A percentile compares a stretch with the other conserved stretches of the same genome.
phyloP scores from a whole-genome alignment of 768 basidiomycete species.

The Xerocomellus intermedius region DNA sequence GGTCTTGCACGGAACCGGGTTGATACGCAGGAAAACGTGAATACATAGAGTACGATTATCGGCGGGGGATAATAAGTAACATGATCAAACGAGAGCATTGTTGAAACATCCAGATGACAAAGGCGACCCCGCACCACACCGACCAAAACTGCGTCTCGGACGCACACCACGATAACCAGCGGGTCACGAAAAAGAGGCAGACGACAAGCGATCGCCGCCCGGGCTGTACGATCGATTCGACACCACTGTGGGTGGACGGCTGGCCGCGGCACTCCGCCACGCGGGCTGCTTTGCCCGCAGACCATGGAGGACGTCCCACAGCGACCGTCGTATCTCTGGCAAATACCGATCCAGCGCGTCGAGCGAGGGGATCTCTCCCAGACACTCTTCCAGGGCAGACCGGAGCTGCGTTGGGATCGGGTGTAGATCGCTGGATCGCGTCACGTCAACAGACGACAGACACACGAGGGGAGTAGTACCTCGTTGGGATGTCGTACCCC shows the following conservation, averaged over 20 bases:
- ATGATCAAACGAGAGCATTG: neutral
- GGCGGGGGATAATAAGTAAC: neutral
- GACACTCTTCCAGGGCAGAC: conserved; percentile 40
- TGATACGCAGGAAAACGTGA: too few relatives aligned
- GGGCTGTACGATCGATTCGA: conserved; percentile 6
- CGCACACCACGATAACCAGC: neutral
- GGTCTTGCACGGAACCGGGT: too few relatives aligned
- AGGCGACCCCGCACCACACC: neutral
- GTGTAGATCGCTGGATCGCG: conserved; percentile 37
- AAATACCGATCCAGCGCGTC: conserved; percentile 35
- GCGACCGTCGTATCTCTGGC: conserved; percentile 37
- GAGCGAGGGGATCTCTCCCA: conserved; percentile 41
- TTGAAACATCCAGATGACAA: neutral
- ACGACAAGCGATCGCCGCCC: neutral
- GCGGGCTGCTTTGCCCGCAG: conserved; percentile 42
- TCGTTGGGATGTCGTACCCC: conserved; percentile 69
- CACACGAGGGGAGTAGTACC: conserved; percentile 39
- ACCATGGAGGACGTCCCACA: conserved; percentile 41
- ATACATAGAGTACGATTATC: too few relatives aligned
- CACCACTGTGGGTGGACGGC: conserved; percentile 4
- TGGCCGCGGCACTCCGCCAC: conserved; percentile 26
- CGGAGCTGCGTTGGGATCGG: conserved; percentile 40
- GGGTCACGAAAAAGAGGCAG: conserved; percentile 11
- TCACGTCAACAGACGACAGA: neutral
- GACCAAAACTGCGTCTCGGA: conserved; percentile 2